These are phyloP conservation scores for Malassezia arunalokei DNA, from an alignment of 1,284 basidiomycete species.

Conservation along the genomic window DNA sequence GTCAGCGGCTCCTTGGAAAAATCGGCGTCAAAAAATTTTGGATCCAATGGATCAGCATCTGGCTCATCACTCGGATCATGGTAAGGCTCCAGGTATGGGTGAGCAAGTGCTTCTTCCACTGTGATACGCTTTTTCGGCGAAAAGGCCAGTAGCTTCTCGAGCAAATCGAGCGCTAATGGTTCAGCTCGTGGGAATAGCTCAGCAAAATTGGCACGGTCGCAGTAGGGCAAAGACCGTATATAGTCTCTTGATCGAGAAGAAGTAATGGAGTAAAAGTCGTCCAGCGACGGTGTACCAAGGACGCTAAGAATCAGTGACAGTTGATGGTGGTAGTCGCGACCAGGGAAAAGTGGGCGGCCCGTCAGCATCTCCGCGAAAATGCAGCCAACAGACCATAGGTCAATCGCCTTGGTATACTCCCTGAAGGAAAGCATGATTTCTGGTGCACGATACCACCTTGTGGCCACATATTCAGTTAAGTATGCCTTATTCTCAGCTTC, in stretches of 20 bases:
- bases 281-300: constrained; percentile 54
- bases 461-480: constrained; percentile 47
- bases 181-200: constrained; percentile 66
- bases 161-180: constrained; percentile 56
- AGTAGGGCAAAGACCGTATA: constrained; percentile 79
- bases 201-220: constrained; percentile 67
- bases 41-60: constrained; percentile 35
- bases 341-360: constrained; percentile 79
- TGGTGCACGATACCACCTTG: constrained; percentile 44
- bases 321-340: constrained; percentile 51
- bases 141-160: constrained; percentile 73
- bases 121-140: constrained; percentile 40
- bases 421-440: constrained; percentile 47
- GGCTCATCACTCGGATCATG: constrained; percentile 46
- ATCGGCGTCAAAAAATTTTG: constrained; percentile 42
- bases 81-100: constrained; percentile 43
- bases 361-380: constrained; percentile 86
- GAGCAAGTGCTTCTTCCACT: constrained; percentile 42
- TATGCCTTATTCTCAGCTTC: constrained; percentile 41
- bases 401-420: constrained; percentile 46
- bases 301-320: constrained; percentile 54
- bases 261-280: constrained; percentile 58
- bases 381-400: constrained; percentile 77
- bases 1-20: constrained; percentile 48
- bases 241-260: constrained; percentile 76